Conservation (phyloP, 2,329 filamentous ascomycete species). For the Aspergillus niger region DNA sequence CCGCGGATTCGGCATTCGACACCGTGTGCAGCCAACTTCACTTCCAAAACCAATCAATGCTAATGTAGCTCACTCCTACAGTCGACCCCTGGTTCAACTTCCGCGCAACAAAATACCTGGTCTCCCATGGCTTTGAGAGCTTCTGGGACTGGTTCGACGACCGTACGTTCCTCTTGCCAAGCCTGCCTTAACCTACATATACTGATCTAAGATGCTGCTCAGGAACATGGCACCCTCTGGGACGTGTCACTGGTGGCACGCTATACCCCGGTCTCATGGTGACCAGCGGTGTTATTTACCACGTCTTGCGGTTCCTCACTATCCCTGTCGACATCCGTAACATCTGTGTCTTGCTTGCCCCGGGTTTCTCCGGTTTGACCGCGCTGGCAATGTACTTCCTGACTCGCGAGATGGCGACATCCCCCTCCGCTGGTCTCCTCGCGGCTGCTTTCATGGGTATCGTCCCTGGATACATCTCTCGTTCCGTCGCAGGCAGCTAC, state of each 20-base stretch:
- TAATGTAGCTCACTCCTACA: slow-evolving; percentile 44
- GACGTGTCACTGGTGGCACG: slow-evolving; percentile 97
- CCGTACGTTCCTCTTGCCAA: slow-evolving; percentile 56
- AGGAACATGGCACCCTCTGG: slow-evolving; percentile 96
- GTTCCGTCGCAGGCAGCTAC: slow-evolving; percentile 96
- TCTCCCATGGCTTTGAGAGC: slow-evolving; percentile 94
- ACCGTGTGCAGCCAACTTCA: background rate
- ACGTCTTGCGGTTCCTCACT: slow-evolving; percentile 82
- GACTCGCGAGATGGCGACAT: slow-evolving; percentile 96
- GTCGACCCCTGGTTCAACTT: slow-evolving; percentile 99
- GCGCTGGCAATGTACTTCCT: slow-evolving; percentile 91
- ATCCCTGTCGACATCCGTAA: slow-evolving; percentile 98
- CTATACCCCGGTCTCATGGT: slow-evolving; percentile 99
- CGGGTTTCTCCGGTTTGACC: slow-evolving; percentile 90
- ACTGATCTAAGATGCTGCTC: slow-evolving; percentile 4
- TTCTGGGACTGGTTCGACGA: slow-evolving; percentile 99
- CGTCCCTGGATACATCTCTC: slow-evolving; percentile 93
- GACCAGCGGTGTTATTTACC: slow-evolving; percentile 95
- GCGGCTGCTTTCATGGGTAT: slow-evolving; percentile 98
- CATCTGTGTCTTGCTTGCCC: slow-evolving; percentile 94
- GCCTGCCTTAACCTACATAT: background rate
- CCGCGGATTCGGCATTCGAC: background rate
- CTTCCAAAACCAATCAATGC: slow-evolving; percentile 21
- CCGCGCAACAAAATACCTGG: slow-evolving; percentile 94
- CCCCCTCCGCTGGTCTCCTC: slow-evolving; percentile 89